Percentiles rank a stretch among this genome's conserved stretches.
These are phyloP conservation scores for Torrubiella hemipterigena DNA, from an alignment of 2,329 filamentous ascomycete genomes.

Conservation along the genomic window DNA sequence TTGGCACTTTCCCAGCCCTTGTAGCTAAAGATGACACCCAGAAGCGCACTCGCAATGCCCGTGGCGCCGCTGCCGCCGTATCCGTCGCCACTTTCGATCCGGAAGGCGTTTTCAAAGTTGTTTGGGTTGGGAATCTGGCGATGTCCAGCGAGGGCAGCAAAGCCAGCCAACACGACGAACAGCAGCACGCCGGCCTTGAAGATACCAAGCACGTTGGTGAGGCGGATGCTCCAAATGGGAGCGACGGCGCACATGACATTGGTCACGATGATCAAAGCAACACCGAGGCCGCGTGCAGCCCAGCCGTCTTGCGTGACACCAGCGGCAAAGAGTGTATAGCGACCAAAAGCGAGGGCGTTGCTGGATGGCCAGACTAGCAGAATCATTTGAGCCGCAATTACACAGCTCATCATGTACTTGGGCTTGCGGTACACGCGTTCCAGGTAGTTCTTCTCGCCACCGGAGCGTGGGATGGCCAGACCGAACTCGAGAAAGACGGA, in stretches of 20 bases:
- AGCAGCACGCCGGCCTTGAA: conserved; percentile 50
- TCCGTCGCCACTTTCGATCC: conserved; percentile 26
- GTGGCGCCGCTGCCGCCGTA: conserved; percentile 37
- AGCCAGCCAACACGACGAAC: conserved; percentile 50
- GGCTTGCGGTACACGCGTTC: conserved; percentile 49
- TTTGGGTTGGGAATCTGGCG: conserved; percentile 34
- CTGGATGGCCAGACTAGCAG: conserved; percentile 48
- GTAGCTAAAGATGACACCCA: conserved; percentile 49
- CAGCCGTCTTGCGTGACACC: conserved; percentile 38
- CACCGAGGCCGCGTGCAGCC: conserved; percentile 43
- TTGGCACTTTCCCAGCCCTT: conserved; percentile 54
- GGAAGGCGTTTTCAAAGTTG: conserved; percentile 47
- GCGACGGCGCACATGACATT: conserved; percentile 37
- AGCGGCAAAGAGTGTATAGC: conserved; percentile 44
- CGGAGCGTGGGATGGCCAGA: conserved; percentile 47
- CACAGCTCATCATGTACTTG: conserved; percentile 45
- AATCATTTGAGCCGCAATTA: conserved; percentile 49
- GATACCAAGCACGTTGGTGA: conserved; percentile 46
- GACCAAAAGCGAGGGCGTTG: conserved; percentile 46
- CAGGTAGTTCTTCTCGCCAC: conserved; percentile 56
- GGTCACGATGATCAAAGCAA: conserved; percentile 41
- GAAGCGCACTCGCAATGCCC: conserved; percentile 43
- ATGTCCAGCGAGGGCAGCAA: conserved; percentile 40
- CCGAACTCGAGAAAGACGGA: conserved; percentile 54
- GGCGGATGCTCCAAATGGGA: conserved; percentile 45